These are phyloP conservation scores for Gossypium raimondii DNA, from an alignment of 345 rosid genomes.

Conservation along the genomic window DNA sequence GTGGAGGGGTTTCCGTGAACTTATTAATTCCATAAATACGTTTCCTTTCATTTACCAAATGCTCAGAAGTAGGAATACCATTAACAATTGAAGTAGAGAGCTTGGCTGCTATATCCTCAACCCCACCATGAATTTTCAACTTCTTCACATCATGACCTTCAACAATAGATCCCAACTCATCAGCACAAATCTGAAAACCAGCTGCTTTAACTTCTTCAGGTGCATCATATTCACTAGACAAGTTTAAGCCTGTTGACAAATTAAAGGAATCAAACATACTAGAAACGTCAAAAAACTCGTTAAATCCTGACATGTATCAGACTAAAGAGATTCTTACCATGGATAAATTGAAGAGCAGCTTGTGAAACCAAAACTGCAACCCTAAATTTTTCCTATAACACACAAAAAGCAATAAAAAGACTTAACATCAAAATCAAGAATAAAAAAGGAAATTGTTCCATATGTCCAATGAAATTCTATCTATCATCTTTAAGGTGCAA, in stretches of 20 bases:
- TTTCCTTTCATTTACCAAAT: constrained; percentile 44
- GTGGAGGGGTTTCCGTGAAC: constrained; percentile 67
- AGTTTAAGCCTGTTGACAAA: constrained; percentile 39
- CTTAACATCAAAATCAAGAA: constrained; percentile 11
- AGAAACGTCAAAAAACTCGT: neutral
- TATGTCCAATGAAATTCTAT: neutral
- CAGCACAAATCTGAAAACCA: constrained; percentile 84
- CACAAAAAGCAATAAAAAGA: neutral
- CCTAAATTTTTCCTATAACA: constrained; percentile 66
- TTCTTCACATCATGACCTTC: constrained; percentile 86
- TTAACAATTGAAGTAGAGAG: constrained; percentile 52
- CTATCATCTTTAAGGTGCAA: neutral
- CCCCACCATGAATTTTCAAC: constrained; percentile 68
- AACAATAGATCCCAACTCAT: constrained; percentile 77
- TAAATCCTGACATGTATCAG: neutral
- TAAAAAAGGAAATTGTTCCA: neutral
- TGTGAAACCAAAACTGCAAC: constrained; percentile 90
- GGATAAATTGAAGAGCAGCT: constrained; percentile 86
- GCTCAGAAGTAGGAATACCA: constrained; percentile 55
- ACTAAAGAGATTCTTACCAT: constrained; percentile 41
- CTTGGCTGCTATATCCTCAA: constrained; percentile 55
- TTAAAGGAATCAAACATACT: constrained; percentile 17
- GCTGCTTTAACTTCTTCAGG: constrained; percentile 70
- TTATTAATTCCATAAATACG: constrained; percentile 71
- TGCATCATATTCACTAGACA: constrained; percentile 60